These are phyloP conservation scores for Microbotryum intermedium DNA, from an alignment of 1,284 basidiomycete species.

Conservation along the genomic window DNA sequence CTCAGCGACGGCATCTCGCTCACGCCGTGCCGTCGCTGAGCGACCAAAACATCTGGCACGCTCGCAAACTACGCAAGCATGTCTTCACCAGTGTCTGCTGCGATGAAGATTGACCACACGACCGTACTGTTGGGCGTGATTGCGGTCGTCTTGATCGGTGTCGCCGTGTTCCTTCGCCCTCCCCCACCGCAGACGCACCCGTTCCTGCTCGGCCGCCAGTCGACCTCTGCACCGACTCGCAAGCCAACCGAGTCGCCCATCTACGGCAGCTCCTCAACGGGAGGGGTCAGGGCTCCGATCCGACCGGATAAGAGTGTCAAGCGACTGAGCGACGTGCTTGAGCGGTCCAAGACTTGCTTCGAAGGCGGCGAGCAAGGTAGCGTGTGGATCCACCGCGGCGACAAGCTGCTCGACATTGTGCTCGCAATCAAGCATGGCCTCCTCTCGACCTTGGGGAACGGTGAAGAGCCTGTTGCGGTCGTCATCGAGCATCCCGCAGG, in stretches of 20 bases:
- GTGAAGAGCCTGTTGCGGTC: conserved; percentile 8
- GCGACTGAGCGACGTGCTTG: conserved; percentile 12
- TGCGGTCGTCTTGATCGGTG: conserved; percentile 7
- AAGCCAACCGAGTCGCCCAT: conserved; percentile 18
- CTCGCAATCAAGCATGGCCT: conserved; percentile 11
- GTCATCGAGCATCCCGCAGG: conserved; percentile 21
- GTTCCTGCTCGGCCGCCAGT: conserved; percentile 28
- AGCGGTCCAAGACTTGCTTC: conserved; percentile 3
- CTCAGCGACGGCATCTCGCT: too few species aligned
- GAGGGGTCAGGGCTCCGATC: not conserved
- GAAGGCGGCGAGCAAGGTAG: conserved; percentile 12
- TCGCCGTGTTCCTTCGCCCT: conserved; percentile 4
- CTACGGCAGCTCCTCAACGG: conserved; percentile 11
- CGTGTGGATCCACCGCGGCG: conserved; percentile 13
- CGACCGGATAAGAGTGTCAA: conserved; percentile 13
- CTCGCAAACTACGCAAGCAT: not conserved
- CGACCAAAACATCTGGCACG: too few species aligned
- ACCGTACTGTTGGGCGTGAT: conserved; percentile 12
- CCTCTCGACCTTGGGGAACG: not conserved
- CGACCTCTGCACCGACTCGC: conserved; percentile 5
- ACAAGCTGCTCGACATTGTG: conserved; percentile 14
- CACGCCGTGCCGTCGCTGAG: not conserved
- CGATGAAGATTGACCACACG: conserved; percentile 11
- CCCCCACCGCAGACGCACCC: conserved; percentile 25
- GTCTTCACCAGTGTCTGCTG: not conserved